Percentiles rank a stretch among this genome's conserved stretches.
These are phyloP conservation scores for Epichloe aotearoae DNA, from an alignment of 2,329 filamentous ascomycete species.

Conservation along the genomic window DNA sequence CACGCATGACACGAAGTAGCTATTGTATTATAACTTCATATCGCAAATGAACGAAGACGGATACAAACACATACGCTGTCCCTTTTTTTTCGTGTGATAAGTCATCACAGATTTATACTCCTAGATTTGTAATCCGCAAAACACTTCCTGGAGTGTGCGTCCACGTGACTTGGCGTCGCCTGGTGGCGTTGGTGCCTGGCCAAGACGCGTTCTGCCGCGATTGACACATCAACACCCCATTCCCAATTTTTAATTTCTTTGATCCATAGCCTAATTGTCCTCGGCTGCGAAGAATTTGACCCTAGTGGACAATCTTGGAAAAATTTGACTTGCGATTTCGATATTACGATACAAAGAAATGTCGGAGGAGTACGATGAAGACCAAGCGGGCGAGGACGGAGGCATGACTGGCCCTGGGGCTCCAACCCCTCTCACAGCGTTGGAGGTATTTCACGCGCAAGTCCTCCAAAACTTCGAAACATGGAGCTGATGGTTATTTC, in stretches of 20 bases:
- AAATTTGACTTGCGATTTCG: neutral
- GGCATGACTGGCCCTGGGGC: constrained; percentile 73
- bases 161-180: constrained; percentile 27
- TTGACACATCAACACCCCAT: neutral
- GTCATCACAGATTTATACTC: too few species aligned
- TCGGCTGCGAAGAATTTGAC: neutral
- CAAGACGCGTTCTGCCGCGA: constrained; percentile 19
- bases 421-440: constrained; percentile 72
- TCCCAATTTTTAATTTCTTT: neutral
- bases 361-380: constrained; percentile 51
- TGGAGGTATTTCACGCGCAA: constrained; percentile 52
- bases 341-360: constrained; percentile 17
- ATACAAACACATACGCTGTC: neutral
- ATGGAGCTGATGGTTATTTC: neutral
- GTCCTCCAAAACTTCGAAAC: neutral
- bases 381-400: constrained; percentile 53
- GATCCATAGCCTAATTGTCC: neutral
- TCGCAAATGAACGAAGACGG: neutral
- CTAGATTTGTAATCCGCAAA: too few species aligned
- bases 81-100: too few species aligned
- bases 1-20: neutral
- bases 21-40: neutral
- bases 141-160: neutral
- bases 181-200: constrained; percentile 14
- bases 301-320: neutral